phyloP scores from a whole-genome alignment of 306 rosid species.

The Hippophae rhamnoides region DNA sequence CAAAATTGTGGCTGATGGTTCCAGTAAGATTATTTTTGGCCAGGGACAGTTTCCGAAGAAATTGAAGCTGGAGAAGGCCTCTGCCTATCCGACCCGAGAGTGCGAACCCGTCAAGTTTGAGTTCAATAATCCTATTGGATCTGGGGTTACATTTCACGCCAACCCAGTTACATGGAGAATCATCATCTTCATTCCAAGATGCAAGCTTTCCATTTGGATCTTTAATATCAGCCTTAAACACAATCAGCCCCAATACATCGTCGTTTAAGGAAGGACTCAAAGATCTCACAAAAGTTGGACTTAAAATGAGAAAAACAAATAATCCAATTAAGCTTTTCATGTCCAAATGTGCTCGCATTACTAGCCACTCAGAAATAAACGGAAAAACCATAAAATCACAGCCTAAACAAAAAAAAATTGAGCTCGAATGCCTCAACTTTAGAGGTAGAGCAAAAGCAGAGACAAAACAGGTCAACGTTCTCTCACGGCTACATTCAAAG shows the following conservation, averaged over 20 bases:
- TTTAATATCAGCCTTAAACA: slow-evolving; percentile 78
- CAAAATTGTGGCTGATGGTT: slow-evolving; percentile 46
- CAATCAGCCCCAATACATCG: slow-evolving; percentile 90
- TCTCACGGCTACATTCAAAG: slow-evolving; percentile 39
- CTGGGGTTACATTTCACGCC: slow-evolving; percentile 85
- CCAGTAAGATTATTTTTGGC: slow-evolving; percentile 76
- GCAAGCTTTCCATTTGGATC: slow-evolving; percentile 67
- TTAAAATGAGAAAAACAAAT: slow-evolving; percentile 28
- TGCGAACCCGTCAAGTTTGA: slow-evolving; percentile 65
- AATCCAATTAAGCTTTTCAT: slow-evolving; percentile 31
- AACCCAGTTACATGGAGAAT: slow-evolving; percentile 65
- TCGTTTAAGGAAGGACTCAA: slow-evolving; percentile 82
- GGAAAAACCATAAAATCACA: slow-evolving; percentile 38
- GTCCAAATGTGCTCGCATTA: slow-evolving; percentile 34
- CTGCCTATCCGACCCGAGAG: slow-evolving; percentile 79
- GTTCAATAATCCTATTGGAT: slow-evolving; percentile 78
- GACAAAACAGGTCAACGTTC: background rate
- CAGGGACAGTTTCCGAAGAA: slow-evolving; percentile 60
- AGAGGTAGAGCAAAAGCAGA: no score
- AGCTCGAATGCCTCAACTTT: no score
- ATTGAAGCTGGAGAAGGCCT: slow-evolving; percentile 64
- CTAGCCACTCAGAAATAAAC: slow-evolving; percentile 8
- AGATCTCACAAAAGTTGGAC: slow-evolving; percentile 30
- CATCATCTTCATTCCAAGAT: slow-evolving; percentile 90
- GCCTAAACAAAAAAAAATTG: background rate